Percentiles rank a stretch among this genome's conserved stretches.
These are phyloP conservation scores for Melampsora occidentalis DNA, from an alignment of 1,284 basidiomycete species.

Conservation along the genomic window DNA sequence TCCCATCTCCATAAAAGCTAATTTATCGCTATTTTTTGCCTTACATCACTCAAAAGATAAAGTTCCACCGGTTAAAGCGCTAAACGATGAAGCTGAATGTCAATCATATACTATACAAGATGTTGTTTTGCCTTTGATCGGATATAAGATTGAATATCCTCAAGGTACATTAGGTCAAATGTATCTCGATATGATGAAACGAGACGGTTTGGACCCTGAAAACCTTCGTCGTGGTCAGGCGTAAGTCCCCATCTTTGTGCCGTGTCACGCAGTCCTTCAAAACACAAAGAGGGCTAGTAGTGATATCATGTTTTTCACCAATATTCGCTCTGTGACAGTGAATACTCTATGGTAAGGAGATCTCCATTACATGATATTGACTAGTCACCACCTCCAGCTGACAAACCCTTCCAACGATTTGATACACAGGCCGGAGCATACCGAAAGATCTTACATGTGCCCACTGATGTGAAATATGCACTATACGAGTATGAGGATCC, in stretches of 20 bases:
- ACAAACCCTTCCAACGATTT: background rate
- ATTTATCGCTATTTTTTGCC: background rate
- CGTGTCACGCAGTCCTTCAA: background rate
- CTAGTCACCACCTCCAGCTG: background rate
- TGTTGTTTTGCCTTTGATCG: conserved; percentile 91
- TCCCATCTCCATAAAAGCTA: background rate
- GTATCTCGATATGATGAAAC: conserved; percentile 73
- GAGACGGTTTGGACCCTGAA: conserved; percentile 82
- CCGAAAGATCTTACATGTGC: conserved; percentile 81
- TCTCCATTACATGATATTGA: background rate
- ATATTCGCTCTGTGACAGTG: conserved; percentile 4
- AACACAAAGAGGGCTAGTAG: too few relatives aligned
- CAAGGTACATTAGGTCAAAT: conserved; percentile 66
- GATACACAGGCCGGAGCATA: conserved; percentile 79
- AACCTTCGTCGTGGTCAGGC: conserved; percentile 79
- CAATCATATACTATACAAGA: conserved; percentile 81
- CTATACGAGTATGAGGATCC: conserved; percentile 87
- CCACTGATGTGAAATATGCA: conserved; percentile 73
- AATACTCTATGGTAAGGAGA: conserved; percentile 43
- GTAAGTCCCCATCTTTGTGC: conserved; percentile 50
- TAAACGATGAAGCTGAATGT: conserved; percentile 64
- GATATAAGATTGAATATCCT: conserved; percentile 85
- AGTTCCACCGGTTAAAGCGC: conserved; percentile 49
- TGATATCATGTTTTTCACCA: conserved; percentile 8
- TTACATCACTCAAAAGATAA: background rate